A percentile compares a stretch with the other conserved stretches of the same genome.
Evolutionary conservation across 2,329 filamentous ascomycete species (phyloP).

Genomic region (Colletotrichum orchidophilum): DNA sequence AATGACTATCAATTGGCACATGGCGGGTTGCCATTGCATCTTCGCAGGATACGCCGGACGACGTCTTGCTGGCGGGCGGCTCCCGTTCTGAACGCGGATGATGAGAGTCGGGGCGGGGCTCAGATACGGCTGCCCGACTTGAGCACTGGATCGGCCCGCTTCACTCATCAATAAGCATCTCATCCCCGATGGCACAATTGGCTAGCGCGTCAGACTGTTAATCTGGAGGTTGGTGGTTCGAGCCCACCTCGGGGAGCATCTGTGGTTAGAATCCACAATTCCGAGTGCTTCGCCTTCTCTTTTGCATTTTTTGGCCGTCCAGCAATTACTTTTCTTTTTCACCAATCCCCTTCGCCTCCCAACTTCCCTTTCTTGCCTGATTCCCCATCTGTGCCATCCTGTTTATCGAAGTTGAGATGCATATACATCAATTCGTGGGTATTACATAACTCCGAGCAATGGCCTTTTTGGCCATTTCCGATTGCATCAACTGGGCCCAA

Average conservation of each 20-base stretch:
- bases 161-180: fast-evolving
- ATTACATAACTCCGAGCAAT: neutral
- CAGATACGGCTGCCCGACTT: neutral
- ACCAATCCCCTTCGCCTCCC: too few species aligned
- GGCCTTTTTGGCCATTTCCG: neutral
- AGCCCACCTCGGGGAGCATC: constrained; percentile 27
- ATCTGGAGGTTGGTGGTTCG: constrained; percentile 35
- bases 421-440: neutral
- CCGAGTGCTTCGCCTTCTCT: fast-evolving
- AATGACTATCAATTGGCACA: neutral
- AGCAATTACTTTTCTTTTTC: too few species aligned
- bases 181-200: constrained; percentile 34
- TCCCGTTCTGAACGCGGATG: too few species aligned
- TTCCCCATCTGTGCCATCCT: neutral
- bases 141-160: fast-evolving
- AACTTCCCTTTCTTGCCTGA: neutral
- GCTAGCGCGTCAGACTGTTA: constrained; percentile 35
- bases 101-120: too few species aligned
- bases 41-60: neutral
- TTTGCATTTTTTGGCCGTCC: neutral
- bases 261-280: neutral
- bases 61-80: neutral
- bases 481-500: neutral
- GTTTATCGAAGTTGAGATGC: neutral
- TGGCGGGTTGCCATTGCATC: neutral